A percentile compares a stretch with the other conserved stretches of the same genome.
These are phyloP conservation scores for Drechslerella dactyloides DNA, from an alignment of 2,329 filamentous ascomycete species.

Conservation along the genomic window DNA sequence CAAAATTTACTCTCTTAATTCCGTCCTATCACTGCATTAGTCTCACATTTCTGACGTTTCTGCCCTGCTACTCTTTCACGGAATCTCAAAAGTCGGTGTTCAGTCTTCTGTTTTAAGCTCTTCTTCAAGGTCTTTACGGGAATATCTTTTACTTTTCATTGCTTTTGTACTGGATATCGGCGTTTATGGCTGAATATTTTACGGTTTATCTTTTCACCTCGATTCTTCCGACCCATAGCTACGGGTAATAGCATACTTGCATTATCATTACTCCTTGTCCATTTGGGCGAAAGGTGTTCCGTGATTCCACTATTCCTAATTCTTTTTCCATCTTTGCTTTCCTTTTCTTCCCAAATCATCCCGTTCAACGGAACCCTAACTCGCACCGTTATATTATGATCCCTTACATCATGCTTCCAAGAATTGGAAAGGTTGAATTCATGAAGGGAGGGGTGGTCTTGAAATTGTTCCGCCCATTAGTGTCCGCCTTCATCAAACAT, in stretches of 20 bases:
- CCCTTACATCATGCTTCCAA: no score
- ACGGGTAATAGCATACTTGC: not conserved
- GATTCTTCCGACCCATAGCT: not conserved
- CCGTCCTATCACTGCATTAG: not conserved
- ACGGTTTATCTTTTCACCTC: not conserved
- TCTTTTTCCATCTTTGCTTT: not conserved
- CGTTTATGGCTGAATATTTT: not conserved
- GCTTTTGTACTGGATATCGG: not conserved
- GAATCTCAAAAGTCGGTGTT: slow-evolving; percentile 14
- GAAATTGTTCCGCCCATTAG: not conserved
- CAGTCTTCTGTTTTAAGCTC: slow-evolving; percentile 1
- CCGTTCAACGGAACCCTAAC: not conserved
- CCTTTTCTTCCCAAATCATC: not conserved
- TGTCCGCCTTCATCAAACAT: not conserved
- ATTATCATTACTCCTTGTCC: not conserved
- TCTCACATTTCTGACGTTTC: not conserved
- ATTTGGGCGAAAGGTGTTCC: slow-evolving; percentile 3
- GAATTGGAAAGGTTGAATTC: no score
- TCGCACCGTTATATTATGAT: not conserved
- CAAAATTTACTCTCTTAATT: not conserved
- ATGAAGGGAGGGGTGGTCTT: no score
- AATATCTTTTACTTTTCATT: not conserved
- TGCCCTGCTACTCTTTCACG: not conserved
- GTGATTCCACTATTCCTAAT: not conserved
- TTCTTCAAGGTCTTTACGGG: not conserved